Conservation (phyloP, 768 basidiomycete genomes). For the Tylopilus balloui region DNA sequence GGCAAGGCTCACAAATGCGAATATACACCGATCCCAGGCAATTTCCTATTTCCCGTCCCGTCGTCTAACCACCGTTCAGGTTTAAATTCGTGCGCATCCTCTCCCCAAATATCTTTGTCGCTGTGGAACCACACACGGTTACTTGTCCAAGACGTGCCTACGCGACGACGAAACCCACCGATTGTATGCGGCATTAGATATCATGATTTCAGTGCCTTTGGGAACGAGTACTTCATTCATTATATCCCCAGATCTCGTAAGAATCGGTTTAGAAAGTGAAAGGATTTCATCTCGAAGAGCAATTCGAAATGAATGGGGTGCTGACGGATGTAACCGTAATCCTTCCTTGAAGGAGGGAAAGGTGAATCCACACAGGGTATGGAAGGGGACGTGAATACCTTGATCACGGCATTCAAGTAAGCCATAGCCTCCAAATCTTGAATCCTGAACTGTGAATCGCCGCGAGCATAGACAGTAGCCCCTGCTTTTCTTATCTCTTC, state of each 20-base stretch:
- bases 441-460: background rate
- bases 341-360: constrained; percentile 35
- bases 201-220: constrained; percentile 45
- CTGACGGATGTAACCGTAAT: constrained; percentile 42
- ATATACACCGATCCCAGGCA: constrained; percentile 12
- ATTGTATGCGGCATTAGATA: constrained; percentile 54
- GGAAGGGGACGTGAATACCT: constrained; percentile 11
- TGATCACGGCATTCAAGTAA: constrained; percentile 39
- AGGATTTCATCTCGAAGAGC: constrained; percentile 51
- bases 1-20: constrained; percentile 5
- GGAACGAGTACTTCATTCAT: constrained; percentile 44
- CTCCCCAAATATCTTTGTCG: constrained; percentile 23
- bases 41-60: background rate
- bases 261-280: constrained; percentile 53
- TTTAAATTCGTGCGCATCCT: constrained; percentile 23
- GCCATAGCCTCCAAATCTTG: constrained; percentile 49
- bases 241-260: constrained; percentile 39
- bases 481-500: constrained; percentile 15
- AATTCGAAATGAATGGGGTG: constrained; percentile 46
- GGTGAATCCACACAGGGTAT: constrained; percentile 14
- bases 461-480: background rate
- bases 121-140: background rate
- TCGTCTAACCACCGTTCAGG: constrained; percentile 10
- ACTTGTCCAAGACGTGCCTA: background rate
- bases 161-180: constrained; percentile 33